These are phyloP conservation scores for Brassica carinata DNA, from an alignment of 345 rosid genomes.

Conservation along the genomic window DNA sequence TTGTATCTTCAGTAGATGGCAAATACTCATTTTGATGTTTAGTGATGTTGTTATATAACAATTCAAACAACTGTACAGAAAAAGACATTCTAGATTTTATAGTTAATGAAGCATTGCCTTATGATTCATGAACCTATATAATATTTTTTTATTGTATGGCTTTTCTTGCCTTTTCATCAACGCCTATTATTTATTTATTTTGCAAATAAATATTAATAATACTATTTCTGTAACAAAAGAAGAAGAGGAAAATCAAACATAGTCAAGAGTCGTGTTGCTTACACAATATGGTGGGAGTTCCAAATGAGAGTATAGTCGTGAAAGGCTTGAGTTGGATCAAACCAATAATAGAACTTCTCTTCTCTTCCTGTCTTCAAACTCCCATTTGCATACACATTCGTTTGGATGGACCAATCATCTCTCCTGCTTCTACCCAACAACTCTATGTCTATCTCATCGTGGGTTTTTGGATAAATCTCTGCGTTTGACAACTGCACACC, in stretches of 20 bases:
- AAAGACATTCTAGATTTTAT: conserved; percentile 11
- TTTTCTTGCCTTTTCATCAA: conserved; percentile 7
- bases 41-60: not conserved
- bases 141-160: not conserved
- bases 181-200: not conserved
- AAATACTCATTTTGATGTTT: not conserved
- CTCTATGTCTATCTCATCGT: conserved; percentile 92
- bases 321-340: conserved; percentile 74
- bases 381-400: conserved; percentile 85
- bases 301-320: conserved; percentile 84
- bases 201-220: not conserved
- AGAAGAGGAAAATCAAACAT: not conserved
- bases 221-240: not conserved
- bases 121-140: conserved; percentile 15
- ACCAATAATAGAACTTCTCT: conserved; percentile 92
- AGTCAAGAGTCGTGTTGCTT: conserved; percentile 33
- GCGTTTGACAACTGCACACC: conserved; percentile 69
- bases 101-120: not conserved
- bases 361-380: conserved; percentile 78
- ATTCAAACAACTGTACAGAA: not conserved
- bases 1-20: not conserved
- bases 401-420: conserved; percentile 82
- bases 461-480: conserved; percentile 66
- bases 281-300: conserved; percentile 85
- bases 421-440: conserved; percentile 78